Base-by-base conservation (phyloP, 2,329 filamentous ascomycete species). In the Dothidotthia symphoricarpi region DNA sequence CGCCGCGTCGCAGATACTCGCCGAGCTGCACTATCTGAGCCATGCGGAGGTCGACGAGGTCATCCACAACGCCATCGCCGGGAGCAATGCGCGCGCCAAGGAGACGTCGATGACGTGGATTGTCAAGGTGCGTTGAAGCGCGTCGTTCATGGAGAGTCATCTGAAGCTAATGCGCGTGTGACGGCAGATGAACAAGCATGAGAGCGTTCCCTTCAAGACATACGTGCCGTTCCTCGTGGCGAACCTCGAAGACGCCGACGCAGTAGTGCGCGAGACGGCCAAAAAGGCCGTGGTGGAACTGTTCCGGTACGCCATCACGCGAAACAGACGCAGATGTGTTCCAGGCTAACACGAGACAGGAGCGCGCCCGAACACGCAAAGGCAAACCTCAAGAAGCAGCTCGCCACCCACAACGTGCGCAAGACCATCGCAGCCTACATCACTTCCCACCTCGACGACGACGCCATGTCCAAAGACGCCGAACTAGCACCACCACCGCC, bases 171-270 rank as follows among this genome's bases (percentile, higher is more conserved):
- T 41, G 25, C 9, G 28, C 19, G 9, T 35, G 45, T 45, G 43
- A 40, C 9, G 3, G 25, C 59, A 88, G 78, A 94, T 91, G 83
- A 86, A 93, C 64, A 79, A 83, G 59, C 84, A 88, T 36, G 80
- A 89, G 41, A 82, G 81, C 26, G 73, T 96, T 49, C 82, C 83
- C 25, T 96, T 96, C 69, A 85, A 88, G 46, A 74, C 73, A 57
- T 95, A 94, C 63, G 89, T 95, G 2, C 85, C 87, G 3, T 77
- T 78, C 9, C 75, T 96, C 27, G 91, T 96, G 71, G 84, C 88
- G 37, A 78, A 93, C 51, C 77, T 96, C 28, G 91, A 96, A 68
- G 90, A 96, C 65, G 86, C 89, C 8, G 91, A 95, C 64, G 85
- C 86, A 33, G 83, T 82, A 67, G 89, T 96, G 49, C 82, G 91